phyloP scores from a whole-genome alignment of 2,329 filamentous ascomycete genomes.

The Dothiorella sarmentorum region DNA sequence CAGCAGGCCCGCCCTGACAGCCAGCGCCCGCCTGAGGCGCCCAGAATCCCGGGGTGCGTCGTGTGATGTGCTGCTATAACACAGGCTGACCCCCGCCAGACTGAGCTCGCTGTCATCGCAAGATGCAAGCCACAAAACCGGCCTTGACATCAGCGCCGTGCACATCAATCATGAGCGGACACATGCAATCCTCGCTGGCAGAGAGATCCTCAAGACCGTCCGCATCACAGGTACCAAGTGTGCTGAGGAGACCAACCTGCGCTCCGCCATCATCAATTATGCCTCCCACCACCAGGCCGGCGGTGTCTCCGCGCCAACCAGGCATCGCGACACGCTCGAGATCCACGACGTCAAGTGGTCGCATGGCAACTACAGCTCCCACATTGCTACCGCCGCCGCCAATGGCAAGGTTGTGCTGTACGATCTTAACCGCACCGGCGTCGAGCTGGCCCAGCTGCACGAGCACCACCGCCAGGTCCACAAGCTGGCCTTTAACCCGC shows the following conservation, averaged over 20 bases:
- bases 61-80: background rate
- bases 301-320: conserved; percentile 42
- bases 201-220: conserved; percentile 64
- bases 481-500: conserved; percentile 62
- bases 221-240: conserved; percentile 55
- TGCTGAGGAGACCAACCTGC: conserved; percentile 62
- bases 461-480: conserved; percentile 65
- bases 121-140: conserved; percentile 61
- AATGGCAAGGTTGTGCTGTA: conserved; percentile 65
- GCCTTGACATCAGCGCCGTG: conserved; percentile 59
- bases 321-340: conserved; percentile 57
- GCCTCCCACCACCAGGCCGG: conserved; percentile 47
- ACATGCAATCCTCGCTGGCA: conserved; percentile 62
- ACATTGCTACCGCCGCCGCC: conserved; percentile 61
- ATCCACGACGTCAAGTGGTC: conserved; percentile 68
- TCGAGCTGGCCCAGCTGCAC: conserved; percentile 60
- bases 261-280: conserved; percentile 57
- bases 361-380: conserved; percentile 57
- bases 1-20: conserved; percentile 42
- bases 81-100: conserved; percentile 24
- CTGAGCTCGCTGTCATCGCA: conserved; percentile 49
- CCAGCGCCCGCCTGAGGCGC: conserved; percentile 35
- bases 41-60: conserved; percentile 36
- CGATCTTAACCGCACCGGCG: conserved; percentile 58
- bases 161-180: conserved; percentile 62